Base-by-base conservation (phyloP, 441 rosid genomes). In the Capsella rubella region DNA sequence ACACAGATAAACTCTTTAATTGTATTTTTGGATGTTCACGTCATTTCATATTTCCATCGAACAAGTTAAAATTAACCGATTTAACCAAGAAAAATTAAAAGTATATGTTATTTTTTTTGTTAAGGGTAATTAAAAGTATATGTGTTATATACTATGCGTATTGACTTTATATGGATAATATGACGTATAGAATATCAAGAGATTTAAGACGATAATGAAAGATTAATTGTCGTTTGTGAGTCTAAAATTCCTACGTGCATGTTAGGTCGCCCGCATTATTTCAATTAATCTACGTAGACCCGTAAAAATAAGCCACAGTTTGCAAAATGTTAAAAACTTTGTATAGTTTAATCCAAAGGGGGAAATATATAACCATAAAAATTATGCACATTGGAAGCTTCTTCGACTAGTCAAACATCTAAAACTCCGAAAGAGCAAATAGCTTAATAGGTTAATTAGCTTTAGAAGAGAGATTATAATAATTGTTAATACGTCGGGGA, bases 181-280 rank as follows among this genome's bases (percentile, higher is more conserved):
- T 67, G 73, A 67, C 69, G 64, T 75, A 51, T 1, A 12, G 58
- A 57, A 61, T 57, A 32, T 67, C 34, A 68, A 43, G 49, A 61
- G 60, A 15, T 21, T 27, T 63, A 63, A 35, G 65, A 34, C 37
- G 37, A 76, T 54, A 47, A 47, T 35, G 5, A 75, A 27, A 37
- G 37, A n/a, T 35, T 10, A 37, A 63, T 46, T 69, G 65, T 75
- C 70, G 69, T 46, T 68, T 45, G 34, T 69, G 27, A 75, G 64
- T 34, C 79, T 52, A 62, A 63, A 69, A 34, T 63, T 21, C 66
- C 71, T 59, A 76, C 75, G 55, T 63, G 32, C 71, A 47, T 63
- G 80, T 71, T 76, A 71, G 76, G 80, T 64, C 67, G 67, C 61
- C 80, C 42, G 72, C 50, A 76, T 56, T 39, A 16, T 49, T 71